A percentile compares a stretch with the other conserved stretches of the same genome.
phyloP scores from a whole-genome alignment of 345 rosid species.

The Carallia brachiata region DNA sequence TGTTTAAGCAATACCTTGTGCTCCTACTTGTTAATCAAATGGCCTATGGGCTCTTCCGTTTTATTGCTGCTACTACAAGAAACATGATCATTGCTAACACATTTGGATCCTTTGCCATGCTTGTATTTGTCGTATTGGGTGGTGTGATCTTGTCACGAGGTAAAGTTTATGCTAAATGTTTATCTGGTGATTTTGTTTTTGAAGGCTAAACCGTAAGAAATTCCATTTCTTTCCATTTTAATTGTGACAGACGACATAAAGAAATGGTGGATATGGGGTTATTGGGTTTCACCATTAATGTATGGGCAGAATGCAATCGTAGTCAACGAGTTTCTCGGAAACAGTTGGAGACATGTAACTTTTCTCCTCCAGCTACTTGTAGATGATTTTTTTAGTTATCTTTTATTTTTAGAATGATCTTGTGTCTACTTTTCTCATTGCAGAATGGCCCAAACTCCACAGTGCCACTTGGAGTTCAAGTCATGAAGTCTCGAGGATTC shows the following conservation, averaged over 20 bases:
- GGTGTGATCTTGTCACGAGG: constrained; percentile 22
- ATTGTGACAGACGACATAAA: constrained; percentile 12
- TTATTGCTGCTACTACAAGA: constrained; percentile 11
- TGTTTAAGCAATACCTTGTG: too few species aligned
- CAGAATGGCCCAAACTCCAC: too few species aligned
- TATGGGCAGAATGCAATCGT: constrained; percentile 14
- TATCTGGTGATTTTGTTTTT: too few species aligned
- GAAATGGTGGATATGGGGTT: constrained; percentile 24
- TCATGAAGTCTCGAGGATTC: too few species aligned
- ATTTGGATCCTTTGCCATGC: too few species aligned
- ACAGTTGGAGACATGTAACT: too few species aligned
- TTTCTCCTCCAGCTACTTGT: constrained; percentile 11
- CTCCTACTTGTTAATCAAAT: constrained; percentile 8
- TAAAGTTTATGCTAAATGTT: background rate
- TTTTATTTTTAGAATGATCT: background rate
- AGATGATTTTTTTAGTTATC: background rate
- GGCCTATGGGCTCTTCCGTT: constrained; percentile 17
- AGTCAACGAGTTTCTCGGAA: background rate
- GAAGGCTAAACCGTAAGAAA: too few species aligned
- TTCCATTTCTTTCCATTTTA: background rate
- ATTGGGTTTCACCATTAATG: constrained; percentile 20
- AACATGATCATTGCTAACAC: too few species aligned
- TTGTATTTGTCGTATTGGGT: background rate
- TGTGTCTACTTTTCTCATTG: background rate
- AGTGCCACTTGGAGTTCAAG: too few species aligned